phyloP scores from a whole-genome alignment of 371 early-diverging fungal genomes.

The Apophysomyces trapeziformis region DNA sequence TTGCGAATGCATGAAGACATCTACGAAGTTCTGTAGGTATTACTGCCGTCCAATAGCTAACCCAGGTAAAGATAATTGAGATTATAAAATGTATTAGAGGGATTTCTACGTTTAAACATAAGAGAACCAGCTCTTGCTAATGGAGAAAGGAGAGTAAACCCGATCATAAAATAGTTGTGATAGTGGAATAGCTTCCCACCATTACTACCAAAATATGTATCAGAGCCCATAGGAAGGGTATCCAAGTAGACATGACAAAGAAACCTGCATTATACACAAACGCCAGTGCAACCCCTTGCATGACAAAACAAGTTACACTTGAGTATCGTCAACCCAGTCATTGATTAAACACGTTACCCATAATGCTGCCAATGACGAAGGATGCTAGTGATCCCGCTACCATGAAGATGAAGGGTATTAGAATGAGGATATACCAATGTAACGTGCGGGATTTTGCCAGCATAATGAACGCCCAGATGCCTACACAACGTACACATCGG shows the following conservation, averaged over 20 bases:
- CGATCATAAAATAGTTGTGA: conserved; percentile 62
- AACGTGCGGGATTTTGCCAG: conserved; percentile 56
- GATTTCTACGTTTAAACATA: no score
- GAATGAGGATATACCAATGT: conserved; percentile 51
- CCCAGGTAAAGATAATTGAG: no score
- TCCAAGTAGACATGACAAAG: conserved; percentile 74
- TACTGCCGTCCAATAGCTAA: no score
- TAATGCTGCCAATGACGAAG: conserved; percentile 61
- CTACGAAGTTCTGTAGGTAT: no score
- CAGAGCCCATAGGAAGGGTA: conserved; percentile 71
- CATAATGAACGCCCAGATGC: conserved; percentile 47
- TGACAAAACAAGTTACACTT: not conserved
- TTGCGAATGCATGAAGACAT: no score
- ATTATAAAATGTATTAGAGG: no score
- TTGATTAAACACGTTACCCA: conserved; percentile 43
- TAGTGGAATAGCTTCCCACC: conserved; percentile 66
- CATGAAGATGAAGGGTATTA: conserved; percentile 57
- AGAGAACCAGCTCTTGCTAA: no score
- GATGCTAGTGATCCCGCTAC: conserved; percentile 59
- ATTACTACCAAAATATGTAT: conserved; percentile 66
- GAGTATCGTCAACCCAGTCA: no score
- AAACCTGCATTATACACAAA: conserved; percentile 67
- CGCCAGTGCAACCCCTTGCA: conserved; percentile 59
- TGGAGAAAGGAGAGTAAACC: not conserved
- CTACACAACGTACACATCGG: not conserved